A percentile compares a stretch with the other conserved stretches of the same genome.
Evolutionary conservation across 2,329 filamentous ascomycete species (phyloP).

Genomic region (Epichloe gansuensis): DNA sequence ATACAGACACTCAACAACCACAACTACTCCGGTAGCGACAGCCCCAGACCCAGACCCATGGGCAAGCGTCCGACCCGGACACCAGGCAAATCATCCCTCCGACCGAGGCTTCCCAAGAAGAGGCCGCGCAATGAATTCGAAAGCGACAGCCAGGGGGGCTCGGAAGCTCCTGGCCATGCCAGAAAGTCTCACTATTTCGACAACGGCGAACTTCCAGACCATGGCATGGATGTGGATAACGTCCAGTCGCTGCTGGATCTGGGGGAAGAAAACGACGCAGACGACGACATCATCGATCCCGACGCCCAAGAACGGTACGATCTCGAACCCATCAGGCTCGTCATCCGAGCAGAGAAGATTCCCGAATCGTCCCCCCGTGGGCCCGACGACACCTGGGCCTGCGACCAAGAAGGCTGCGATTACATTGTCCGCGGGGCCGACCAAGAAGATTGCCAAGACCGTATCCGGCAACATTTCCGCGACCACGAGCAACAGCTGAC

Average conservation of each 20-base stretch:
- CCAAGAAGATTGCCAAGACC: constrained; percentile 36
- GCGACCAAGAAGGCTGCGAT: constrained; percentile 49
- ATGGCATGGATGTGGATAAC: constrained; percentile 22
- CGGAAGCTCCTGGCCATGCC: constrained; percentile 15
- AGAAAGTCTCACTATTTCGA: constrained; percentile 24
- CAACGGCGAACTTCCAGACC: constrained; percentile 4
- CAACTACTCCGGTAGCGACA: constrained; percentile 12
- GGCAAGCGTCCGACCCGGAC: constrained; percentile 17
- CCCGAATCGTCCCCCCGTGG: constrained; percentile 38
- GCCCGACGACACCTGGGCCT: constrained; percentile 52
- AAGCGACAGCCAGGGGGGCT: constrained; percentile 24
- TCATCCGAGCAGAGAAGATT: constrained; percentile 36
- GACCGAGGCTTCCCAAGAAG: constrained; percentile 28
- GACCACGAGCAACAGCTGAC: constrained; percentile 44
- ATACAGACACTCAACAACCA: constrained; percentile 5
- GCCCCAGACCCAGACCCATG: constrained; percentile 13
- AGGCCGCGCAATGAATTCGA: constrained; percentile 27
- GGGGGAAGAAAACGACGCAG: constrained; percentile 6
- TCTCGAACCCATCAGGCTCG: constrained; percentile 25
- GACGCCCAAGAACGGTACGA: constrained; percentile 8
- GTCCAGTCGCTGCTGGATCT: constrained; percentile 9
- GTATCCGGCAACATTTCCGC: constrained; percentile 47
- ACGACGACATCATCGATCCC: neutral
- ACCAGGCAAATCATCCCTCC: constrained; percentile 6
- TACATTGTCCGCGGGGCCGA: constrained; percentile 53